These are phyloP conservation scores for Aspergillus bertholletiae DNA, from an alignment of 495 filamentous ascomycete species.

Conservation along the genomic window DNA sequence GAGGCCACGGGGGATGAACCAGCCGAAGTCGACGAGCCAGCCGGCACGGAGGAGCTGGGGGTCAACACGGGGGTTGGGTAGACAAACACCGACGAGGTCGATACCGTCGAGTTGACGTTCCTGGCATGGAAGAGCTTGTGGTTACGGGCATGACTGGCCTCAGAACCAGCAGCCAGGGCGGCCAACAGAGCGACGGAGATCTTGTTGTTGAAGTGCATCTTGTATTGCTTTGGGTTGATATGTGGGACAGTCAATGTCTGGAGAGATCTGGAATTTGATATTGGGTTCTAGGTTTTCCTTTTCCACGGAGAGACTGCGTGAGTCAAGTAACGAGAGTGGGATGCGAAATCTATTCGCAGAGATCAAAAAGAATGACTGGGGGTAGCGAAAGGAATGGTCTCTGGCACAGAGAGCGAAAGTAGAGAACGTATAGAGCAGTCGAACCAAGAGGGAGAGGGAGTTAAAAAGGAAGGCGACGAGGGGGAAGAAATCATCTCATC, in stretches of 20 bases:
- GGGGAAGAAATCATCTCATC: background rate
- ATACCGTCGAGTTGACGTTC: conserved; percentile 10
- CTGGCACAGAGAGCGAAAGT: conserved; percentile 28
- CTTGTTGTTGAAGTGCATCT: conserved; percentile 44
- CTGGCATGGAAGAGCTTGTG: conserved; percentile 21
- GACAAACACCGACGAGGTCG: conserved; percentile 16
- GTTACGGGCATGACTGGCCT: conserved; percentile 39
- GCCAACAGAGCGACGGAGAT: conserved; percentile 46
- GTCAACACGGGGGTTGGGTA: conserved; percentile 15
- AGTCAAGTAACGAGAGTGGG: conserved; percentile 20
- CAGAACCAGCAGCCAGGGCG: conserved; percentile 42
- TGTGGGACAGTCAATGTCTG: conserved; percentile 28
- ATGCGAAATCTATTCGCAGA: conserved; percentile 50
- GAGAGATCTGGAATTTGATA: background rate
- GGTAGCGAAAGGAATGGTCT: conserved; percentile 33
- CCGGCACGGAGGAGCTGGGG: conserved; percentile 3
- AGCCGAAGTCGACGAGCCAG: conserved; percentile 13
- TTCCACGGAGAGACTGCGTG: conserved; percentile 3
- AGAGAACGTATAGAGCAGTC: conserved; percentile 15
- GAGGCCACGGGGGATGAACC: too few species aligned
- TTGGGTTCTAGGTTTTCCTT: background rate
- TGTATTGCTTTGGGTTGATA: conserved; percentile 17
- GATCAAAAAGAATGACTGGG: conserved; percentile 37
- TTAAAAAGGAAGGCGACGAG: background rate
- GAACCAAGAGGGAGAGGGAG: background rate